Evolutionary conservation across 805 yeast species (phyloP).

Genomic region (Kazachstania africana): DNA sequence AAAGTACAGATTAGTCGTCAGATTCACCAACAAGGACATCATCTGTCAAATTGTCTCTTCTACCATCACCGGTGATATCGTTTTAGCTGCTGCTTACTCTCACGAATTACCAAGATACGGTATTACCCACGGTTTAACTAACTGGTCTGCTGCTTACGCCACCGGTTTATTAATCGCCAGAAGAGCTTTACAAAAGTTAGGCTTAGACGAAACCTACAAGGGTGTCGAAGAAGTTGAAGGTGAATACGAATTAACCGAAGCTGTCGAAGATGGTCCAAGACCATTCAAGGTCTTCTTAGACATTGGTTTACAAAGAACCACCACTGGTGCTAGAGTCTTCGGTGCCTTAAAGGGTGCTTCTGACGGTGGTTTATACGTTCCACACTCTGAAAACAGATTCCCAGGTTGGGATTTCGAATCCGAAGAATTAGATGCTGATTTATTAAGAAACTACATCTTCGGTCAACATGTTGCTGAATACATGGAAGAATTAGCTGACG

Average conservation of each 20-base stretch:
- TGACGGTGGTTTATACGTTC: slow-evolving; percentile 98
- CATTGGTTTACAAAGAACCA: slow-evolving; percentile 99
- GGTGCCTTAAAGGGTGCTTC: slow-evolving; percentile 99
- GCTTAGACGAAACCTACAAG: slow-evolving; percentile 92
- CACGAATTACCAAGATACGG: slow-evolving; percentile 98
- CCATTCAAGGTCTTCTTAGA: slow-evolving; percentile 99
- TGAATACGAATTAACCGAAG: slow-evolving; percentile 97
- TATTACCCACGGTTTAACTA: slow-evolving; percentile 95
- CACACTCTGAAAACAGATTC: slow-evolving; percentile 99
- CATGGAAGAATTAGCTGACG: slow-evolving; percentile 99
- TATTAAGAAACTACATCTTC: slow-evolving; percentile 96
- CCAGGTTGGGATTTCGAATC: slow-evolving; percentile 99
- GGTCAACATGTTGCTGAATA: slow-evolving; percentile 99
- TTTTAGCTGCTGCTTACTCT: slow-evolving; percentile 94
- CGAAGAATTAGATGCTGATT: slow-evolving; percentile 96
- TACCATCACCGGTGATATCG: slow-evolving; percentile 93
- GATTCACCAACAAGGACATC: slow-evolving; percentile 99
- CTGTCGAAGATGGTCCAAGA: slow-evolving; percentile 98
- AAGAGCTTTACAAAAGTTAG: slow-evolving; percentile 95
- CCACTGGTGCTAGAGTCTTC: slow-evolving; percentile 99
- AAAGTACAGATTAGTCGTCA: slow-evolving; percentile 98
- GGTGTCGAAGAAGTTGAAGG: slow-evolving; percentile 99
- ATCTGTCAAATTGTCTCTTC: slow-evolving; percentile 96
- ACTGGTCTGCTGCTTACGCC: slow-evolving; percentile 99
- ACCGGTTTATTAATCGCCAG: slow-evolving; percentile 97